These are phyloP conservation scores for Rhodotorula mucilaginosa DNA, from an alignment of 1,284 basidiomycete genomes.

Conservation along the genomic window DNA sequence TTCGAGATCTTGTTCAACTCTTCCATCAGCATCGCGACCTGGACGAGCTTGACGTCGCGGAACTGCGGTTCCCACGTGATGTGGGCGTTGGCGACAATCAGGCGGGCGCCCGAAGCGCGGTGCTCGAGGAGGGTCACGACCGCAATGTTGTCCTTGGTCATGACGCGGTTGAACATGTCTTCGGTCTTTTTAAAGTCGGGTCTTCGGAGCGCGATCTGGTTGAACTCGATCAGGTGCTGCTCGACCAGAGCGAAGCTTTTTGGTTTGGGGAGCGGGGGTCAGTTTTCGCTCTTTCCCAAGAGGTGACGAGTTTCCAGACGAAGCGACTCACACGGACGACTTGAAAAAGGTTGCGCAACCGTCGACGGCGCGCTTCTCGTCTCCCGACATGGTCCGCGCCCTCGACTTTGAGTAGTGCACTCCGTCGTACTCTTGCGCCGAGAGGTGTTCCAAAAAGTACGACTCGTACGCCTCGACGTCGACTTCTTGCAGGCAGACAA, in stretches of 20 bases:
- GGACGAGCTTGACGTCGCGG: slow-evolving; percentile 96
- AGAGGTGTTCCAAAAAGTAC: slow-evolving; percentile 78
- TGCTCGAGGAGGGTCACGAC: slow-evolving; percentile 85
- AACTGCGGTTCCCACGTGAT: slow-evolving; percentile 91
- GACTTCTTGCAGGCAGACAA: slow-evolving; percentile 88
- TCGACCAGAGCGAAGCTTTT: slow-evolving; percentile 86
- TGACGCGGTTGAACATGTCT: slow-evolving; percentile 98
- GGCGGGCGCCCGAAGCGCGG: slow-evolving; percentile 75
- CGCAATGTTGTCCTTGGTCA: slow-evolving; percentile 93
- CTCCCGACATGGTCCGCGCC: slow-evolving; percentile 87
- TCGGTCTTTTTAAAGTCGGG: slow-evolving; percentile 97
- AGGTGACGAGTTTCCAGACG: background rate
- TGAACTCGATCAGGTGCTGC: slow-evolving; percentile 92
- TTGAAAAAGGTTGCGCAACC: slow-evolving; percentile 98
- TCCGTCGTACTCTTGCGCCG: slow-evolving; percentile 81
- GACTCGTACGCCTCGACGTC: slow-evolving; percentile 92
- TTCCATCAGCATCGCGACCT: slow-evolving; percentile 86
- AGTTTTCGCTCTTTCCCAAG: background rate
- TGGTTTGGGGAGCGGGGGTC: slow-evolving; percentile 1
- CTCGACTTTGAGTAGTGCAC: slow-evolving; percentile 91
- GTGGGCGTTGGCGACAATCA: slow-evolving; percentile 88
- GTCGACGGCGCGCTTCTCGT: slow-evolving; percentile 84
- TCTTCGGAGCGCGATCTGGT: slow-evolving; percentile 85
- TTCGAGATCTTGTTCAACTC: slow-evolving; percentile 86
- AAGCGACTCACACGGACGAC: slow-evolving; percentile 65